Evolutionary conservation across 169 alveolate genomes (phyloP).

Genomic region (Cryptosporidium parvum): DNA sequence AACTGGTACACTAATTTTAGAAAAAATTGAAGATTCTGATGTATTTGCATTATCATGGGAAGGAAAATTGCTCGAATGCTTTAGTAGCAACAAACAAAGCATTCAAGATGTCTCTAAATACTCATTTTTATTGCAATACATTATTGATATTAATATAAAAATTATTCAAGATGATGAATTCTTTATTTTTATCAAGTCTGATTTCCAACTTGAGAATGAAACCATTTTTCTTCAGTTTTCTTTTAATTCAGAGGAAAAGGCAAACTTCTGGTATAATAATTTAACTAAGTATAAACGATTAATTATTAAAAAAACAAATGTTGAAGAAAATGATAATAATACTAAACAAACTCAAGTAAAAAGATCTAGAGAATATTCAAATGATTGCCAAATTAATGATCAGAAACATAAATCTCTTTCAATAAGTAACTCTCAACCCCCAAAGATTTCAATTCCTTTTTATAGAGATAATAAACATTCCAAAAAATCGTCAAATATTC

Average conservation of each 20-base stretch:
- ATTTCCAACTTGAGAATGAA: constrained; percentile 46
- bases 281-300: constrained; percentile 5
- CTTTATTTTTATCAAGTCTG: constrained; percentile 49
- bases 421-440: constrained; percentile 5
- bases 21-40: constrained; percentile 17
- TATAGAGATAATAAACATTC: constrained; percentile 3
- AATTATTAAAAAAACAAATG: not conserved
- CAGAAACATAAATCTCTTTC: not conserved
- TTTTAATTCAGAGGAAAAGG: constrained; percentile 28
- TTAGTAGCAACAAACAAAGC: too few relatives aligned
- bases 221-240: constrained; percentile 65
- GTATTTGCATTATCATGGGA: constrained; percentile 28
- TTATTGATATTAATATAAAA: constrained; percentile 54
- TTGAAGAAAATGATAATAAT: not conserved
- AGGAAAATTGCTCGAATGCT: constrained; percentile 46
- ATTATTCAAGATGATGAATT: constrained; percentile 18
- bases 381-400: not conserved
- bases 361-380: not conserved
- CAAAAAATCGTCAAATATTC: not conserved
- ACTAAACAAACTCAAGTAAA: not conserved
- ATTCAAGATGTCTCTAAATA: not conserved
- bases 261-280: constrained; percentile 22
- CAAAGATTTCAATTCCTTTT: constrained; percentile 34
- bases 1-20: constrained; percentile 22
- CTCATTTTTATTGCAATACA: constrained; percentile 33